A percentile compares a stretch with the other conserved stretches of the same genome.
Evolutionary conservation across 2,329 filamentous ascomycete genomes (phyloP).

Genomic region (Orbilia oligospora): DNA sequence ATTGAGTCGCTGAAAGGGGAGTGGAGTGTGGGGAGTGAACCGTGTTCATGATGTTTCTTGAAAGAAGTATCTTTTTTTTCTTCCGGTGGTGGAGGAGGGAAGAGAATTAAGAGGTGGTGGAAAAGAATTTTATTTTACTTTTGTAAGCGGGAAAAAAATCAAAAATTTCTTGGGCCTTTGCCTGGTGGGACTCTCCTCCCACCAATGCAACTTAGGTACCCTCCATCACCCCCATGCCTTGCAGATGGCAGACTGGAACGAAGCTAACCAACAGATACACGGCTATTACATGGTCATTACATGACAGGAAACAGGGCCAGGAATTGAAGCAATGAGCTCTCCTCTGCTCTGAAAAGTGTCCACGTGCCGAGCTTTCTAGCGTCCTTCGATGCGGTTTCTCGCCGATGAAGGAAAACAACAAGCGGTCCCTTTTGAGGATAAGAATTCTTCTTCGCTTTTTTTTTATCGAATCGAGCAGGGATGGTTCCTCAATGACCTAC

Average conservation of each 20-base stretch:
- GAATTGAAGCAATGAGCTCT: constrained; percentile 30
- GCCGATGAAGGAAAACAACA: constrained; percentile 38
- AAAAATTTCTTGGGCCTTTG: constrained; percentile 25
- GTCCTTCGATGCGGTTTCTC: constrained; percentile 34
- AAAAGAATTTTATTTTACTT: constrained; percentile 50
- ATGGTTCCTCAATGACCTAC: constrained; percentile 20
- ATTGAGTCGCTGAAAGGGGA: constrained; percentile 22
- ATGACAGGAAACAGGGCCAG: constrained; percentile 4
- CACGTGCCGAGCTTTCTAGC: constrained; percentile 43
- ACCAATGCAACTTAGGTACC: neutral
- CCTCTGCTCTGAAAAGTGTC: neutral
- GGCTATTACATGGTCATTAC: neutral
- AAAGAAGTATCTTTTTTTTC: constrained; percentile 52
- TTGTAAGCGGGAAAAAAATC: constrained; percentile 40
- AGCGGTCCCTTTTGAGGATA: constrained; percentile 25
- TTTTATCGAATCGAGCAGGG: constrained; percentile 20
- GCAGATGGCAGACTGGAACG: neutral
- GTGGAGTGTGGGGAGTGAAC: constrained; percentile 38
- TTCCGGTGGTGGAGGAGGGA: constrained; percentile 42
- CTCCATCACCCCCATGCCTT: constrained; percentile 9
- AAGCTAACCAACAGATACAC: constrained; percentile 4
- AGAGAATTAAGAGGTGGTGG: constrained; percentile 32
- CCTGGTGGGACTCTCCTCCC: neutral
- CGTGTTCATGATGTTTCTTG: constrained; percentile 59
- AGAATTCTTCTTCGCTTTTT: constrained; percentile 1